Percentiles rank a stretch among this genome's conserved stretches.
phyloP scores from a whole-genome alignment of 1,284 basidiomycete species.

The Sporisorium scitamineum region DNA sequence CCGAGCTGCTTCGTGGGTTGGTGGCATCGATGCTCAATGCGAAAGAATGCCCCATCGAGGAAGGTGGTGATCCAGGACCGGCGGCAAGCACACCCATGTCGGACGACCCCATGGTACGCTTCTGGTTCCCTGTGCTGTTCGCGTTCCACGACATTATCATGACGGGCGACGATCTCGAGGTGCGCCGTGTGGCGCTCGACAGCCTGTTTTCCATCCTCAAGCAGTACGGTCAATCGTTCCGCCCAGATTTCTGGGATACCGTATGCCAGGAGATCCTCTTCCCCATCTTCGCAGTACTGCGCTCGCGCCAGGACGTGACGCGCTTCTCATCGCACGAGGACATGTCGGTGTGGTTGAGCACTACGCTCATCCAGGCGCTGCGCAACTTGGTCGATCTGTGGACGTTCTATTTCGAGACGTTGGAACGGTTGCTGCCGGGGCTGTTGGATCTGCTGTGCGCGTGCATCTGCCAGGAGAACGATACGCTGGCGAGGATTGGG shows the following conservation, averaged over 20 bases:
- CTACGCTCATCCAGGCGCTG: slow-evolving; percentile 98
- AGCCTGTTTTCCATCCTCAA: slow-evolving; percentile 95
- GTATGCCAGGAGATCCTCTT: slow-evolving; percentile 96
- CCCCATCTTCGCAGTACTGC: slow-evolving; percentile 97
- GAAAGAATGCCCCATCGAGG: slow-evolving; percentile 55
- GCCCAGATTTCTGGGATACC: slow-evolving; percentile 97
- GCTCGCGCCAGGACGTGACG: slow-evolving; percentile 82
- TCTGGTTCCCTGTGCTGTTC: slow-evolving; percentile 96
- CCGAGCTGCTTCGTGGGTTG: slow-evolving; percentile 88
- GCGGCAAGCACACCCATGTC: slow-evolving; percentile 52
- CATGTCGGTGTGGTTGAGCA: slow-evolving; percentile 99
- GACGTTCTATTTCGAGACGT: slow-evolving; percentile 92
- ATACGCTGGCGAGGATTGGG: slow-evolving; percentile 96
- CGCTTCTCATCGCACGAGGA: slow-evolving; percentile 96
- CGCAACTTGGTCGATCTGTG: slow-evolving; percentile 95
- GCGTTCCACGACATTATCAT: slow-evolving; percentile 99
- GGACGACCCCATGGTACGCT: slow-evolving; percentile 71
- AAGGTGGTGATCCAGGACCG: slow-evolving; percentile 54
- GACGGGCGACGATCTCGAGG: slow-evolving; percentile 99
- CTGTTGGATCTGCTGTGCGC: slow-evolving; percentile 92
- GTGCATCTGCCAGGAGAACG: slow-evolving; percentile 92
- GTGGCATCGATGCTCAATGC: slow-evolving; percentile 84
- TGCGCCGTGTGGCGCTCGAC: slow-evolving; percentile 86
- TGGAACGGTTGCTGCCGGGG: slow-evolving; percentile 90
- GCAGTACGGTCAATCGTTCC: slow-evolving; percentile 85